Percentiles rank a stretch among this genome's conserved stretches.
Conservation (phyloP, 1,139 yeast genomes). For the Suhomyces wounanorum region DNA sequence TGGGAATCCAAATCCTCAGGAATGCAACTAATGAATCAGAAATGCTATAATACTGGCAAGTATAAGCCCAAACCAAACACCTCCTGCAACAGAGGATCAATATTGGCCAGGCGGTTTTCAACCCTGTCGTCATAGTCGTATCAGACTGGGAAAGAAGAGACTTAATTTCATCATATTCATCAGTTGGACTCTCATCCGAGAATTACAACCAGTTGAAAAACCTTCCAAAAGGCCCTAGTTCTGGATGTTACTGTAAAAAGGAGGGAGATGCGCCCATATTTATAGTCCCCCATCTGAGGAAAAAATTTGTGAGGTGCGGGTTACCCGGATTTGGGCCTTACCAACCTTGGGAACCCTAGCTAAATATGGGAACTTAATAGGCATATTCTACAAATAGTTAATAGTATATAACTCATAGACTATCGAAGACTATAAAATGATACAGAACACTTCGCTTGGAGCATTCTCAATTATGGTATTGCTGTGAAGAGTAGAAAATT, state of each 20-base stretch:
- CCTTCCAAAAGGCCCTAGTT: constrained; percentile 10
- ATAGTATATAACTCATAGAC: background rate
- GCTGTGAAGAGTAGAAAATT: background rate
- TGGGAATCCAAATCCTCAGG: constrained; percentile 10
- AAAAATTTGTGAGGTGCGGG: constrained; percentile 12
- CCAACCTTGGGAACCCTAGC: constrained; percentile 8
- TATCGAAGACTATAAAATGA: constrained; percentile 3
- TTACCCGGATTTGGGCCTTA: constrained; percentile 13
- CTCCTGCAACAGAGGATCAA: constrained; percentile 39
- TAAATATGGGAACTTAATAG: background rate
- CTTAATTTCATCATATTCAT: constrained; percentile 58
- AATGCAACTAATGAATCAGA: constrained; percentile 52
- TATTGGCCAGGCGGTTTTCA: constrained; percentile 55
- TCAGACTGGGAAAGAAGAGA: constrained; percentile 80
- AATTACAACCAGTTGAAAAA: constrained; percentile 10
- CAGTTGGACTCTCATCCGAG: constrained; percentile 7
- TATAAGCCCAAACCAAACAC: constrained; percentile 53
- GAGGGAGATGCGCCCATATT: constrained; percentile 9
- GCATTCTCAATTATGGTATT: background rate
- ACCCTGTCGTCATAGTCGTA: constrained; percentile 86
- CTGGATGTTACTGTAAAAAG: background rate
- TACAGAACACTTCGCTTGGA: background rate
- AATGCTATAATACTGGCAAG: constrained; percentile 82
- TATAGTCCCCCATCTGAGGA: constrained; percentile 13
- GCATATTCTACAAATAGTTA: background rate